Evolutionary conservation across 306 rosid species (phyloP).

Genomic region (Fragaria vesca): DNA sequence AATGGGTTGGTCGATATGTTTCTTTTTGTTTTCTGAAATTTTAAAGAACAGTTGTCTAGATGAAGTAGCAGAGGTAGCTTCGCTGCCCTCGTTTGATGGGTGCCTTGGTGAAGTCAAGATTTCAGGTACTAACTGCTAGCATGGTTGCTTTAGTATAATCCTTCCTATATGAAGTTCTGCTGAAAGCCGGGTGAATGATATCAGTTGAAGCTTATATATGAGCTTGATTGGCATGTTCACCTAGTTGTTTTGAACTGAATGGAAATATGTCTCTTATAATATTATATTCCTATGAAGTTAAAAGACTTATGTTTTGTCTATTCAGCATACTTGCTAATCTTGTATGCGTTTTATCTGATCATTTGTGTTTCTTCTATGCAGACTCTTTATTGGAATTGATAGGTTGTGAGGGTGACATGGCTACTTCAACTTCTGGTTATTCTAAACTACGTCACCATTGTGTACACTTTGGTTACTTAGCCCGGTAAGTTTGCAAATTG

Average conservation of each 20-base stretch:
- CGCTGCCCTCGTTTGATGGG: slow-evolving; percentile 59
- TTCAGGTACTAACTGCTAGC: slow-evolving; percentile 64
- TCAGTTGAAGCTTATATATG: not conserved
- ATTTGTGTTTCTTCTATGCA: slow-evolving; percentile 36
- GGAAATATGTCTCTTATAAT: not conserved
- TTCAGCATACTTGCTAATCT: not conserved
- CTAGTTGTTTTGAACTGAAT: not conserved
- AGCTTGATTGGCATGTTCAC: slow-evolving; percentile 17
- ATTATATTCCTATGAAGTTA: not conserved
- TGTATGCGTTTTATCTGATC: slow-evolving; percentile 1
- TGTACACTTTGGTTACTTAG: slow-evolving; percentile 60
- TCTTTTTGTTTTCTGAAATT: slow-evolving; percentile 24
- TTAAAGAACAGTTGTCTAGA: slow-evolving; percentile 71
- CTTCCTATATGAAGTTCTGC: not conserved
- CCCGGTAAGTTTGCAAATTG: slow-evolving; percentile 37
- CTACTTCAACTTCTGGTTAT: slow-evolving; percentile 35
- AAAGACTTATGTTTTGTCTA: not conserved
- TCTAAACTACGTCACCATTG: slow-evolving; percentile 61
- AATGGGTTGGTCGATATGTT: slow-evolving; percentile 11
- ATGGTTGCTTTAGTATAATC: slow-evolving; percentile 5
- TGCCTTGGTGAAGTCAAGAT: slow-evolving; percentile 55
- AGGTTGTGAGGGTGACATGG: slow-evolving; percentile 41
- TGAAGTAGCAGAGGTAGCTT: slow-evolving; percentile 73
- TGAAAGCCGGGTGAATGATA: not conserved
- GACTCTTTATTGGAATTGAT: slow-evolving; percentile 44